A percentile compares a stretch with the other conserved stretches of the same genome.
Evolutionary conservation across 176 grass and related monocot genomes (phyloP).

Genomic region (Oropetium thomaeum): DNA sequence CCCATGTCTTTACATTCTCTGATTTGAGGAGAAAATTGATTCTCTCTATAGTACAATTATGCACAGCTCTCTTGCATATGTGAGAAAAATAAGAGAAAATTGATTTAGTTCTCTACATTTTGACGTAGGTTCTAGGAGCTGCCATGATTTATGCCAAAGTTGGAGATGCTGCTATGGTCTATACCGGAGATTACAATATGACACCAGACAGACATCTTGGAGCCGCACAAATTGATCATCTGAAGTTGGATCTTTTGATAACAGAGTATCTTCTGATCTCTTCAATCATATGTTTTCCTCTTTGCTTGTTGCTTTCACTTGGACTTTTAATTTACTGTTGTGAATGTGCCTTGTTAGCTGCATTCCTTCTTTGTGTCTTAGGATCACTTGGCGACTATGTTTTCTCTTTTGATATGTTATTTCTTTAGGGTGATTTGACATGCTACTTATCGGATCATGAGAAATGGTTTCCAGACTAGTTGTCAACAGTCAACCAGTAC

Average conservation of each 20-base stretch:
- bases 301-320: background rate
- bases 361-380: constrained; percentile 9
- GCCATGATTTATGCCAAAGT: constrained; percentile 95
- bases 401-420: constrained; percentile 2
- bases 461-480: background rate
- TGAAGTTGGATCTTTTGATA: constrained; percentile 83
- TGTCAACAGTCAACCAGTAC: background rate
- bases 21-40: constrained; percentile 8
- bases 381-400: background rate
- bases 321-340: background rate
- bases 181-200: constrained; percentile 99
- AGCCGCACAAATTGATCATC: constrained; percentile 87
- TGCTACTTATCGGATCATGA: background rate
- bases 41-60: no score
- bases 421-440: background rate
- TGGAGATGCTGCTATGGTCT: constrained; percentile 71
- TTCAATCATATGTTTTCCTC: constrained; percentile 16
- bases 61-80: no score
- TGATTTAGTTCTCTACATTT: constrained; percentile 17
- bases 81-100: background rate
- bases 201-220: constrained; percentile 98
- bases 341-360: background rate
- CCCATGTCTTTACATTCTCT: background rate
- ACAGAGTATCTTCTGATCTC: constrained; percentile 60
- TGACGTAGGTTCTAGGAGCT: constrained; percentile 75